phyloP scores from a whole-genome alignment of 495 filamentous ascomycete species.

The Lasiosphaeris hirsuta region DNA sequence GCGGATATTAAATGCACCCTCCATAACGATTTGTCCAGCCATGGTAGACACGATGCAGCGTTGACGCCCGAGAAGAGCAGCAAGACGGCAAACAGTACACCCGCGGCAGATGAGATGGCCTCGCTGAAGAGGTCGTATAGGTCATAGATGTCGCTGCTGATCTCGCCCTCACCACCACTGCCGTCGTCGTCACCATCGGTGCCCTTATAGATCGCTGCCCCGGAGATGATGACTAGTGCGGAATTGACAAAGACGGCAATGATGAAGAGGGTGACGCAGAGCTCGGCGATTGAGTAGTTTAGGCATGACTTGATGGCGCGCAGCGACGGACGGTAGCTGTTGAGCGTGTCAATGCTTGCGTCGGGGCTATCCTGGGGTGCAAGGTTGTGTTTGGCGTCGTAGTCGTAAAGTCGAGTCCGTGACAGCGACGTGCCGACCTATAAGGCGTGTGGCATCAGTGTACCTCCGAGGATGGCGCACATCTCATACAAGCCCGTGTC shows the following conservation, averaged over 20 bases:
- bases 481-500: conserved; percentile 18
- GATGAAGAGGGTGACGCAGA: conserved; percentile 64
- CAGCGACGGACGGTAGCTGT: conserved; percentile 61
- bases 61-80: conserved; percentile 50
- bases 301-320: conserved; percentile 67
- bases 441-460: conserved; percentile 19
- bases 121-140: conserved; percentile 62
- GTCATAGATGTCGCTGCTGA: conserved; percentile 60
- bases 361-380: neutral
- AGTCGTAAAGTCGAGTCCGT: conserved; percentile 10
- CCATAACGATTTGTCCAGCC: conserved; percentile 54
- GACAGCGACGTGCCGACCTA: conserved; percentile 21
- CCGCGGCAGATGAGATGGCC: conserved; percentile 59
- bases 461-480: conserved; percentile 20
- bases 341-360: conserved; percentile 36
- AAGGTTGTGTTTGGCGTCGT: conserved; percentile 13
- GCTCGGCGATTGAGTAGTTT: conserved; percentile 65
- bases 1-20: conserved; percentile 51
- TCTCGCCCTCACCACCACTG: neutral
- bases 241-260: conserved; percentile 80
- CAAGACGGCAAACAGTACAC: conserved; percentile 53
- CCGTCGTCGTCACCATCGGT: conserved; percentile 18
- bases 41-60: conserved; percentile 56
- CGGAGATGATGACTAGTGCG: conserved; percentile 75
- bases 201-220: conserved; percentile 59